phyloP scores from a whole-genome alignment of 164 flowering plant genomes.

The Vitis cinerea region DNA sequence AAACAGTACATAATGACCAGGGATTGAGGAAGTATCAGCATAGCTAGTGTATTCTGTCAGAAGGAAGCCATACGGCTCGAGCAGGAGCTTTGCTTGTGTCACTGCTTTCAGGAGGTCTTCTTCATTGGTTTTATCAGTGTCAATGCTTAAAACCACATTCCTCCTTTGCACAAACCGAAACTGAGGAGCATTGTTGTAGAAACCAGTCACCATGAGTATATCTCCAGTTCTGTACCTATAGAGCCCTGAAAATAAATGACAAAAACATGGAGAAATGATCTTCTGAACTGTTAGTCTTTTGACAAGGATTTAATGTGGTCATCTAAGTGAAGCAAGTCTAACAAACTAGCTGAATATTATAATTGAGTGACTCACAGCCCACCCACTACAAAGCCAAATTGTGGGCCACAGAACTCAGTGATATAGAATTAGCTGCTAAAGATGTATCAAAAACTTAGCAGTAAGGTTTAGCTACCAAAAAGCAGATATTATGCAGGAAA shows the following conservation, averaged over 20 bases:
- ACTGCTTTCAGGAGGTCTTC: constrained; percentile 43
- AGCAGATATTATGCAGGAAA: too few relatives aligned
- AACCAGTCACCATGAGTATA: constrained; percentile 45
- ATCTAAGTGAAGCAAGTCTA: too few relatives aligned
- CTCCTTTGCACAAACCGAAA: constrained; percentile 37
- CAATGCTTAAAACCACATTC: constrained; percentile 49
- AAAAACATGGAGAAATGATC: neutral
- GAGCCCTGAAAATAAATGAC: constrained; percentile 26
- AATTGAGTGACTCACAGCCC: neutral
- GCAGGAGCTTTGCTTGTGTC: constrained; percentile 28
- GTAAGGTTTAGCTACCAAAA: too few relatives aligned
- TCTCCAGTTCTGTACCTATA: constrained; percentile 49
- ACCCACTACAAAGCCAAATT: too few relatives aligned
- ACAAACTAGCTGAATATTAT: too few relatives aligned
- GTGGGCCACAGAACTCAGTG: too few relatives aligned
- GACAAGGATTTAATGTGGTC: too few relatives aligned
- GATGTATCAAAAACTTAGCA: too few relatives aligned
- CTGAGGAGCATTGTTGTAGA: constrained; percentile 45
- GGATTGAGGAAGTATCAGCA: constrained; percentile 34
- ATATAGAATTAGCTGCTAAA: too few relatives aligned
- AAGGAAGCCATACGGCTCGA: constrained; percentile 32
- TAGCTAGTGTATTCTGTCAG: constrained; percentile 48
- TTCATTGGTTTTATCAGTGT: constrained; percentile 46
- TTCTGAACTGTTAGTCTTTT: neutral
- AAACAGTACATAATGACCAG: constrained; percentile 45